These are phyloP conservation scores for Peronospora farinosa DNA, from an alignment of 352 stramenopile genomes.

Conservation along the genomic window DNA sequence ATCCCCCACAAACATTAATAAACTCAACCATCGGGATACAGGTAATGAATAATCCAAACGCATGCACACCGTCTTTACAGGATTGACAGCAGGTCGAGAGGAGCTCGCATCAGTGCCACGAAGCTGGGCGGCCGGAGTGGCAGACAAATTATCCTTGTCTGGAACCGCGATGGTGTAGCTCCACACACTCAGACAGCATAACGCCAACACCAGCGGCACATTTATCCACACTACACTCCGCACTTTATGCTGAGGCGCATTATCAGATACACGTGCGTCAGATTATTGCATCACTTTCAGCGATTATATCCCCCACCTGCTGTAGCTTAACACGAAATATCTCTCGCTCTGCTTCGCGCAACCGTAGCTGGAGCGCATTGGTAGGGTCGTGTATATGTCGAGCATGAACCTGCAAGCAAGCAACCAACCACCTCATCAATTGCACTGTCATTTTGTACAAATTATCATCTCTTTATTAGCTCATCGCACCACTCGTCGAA, in stretches of 20 bases:
- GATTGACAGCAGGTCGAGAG: conserved; percentile 1
- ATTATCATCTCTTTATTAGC: background rate
- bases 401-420: conserved; percentile 29
- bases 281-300: background rate
- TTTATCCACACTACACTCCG: conserved; percentile 34
- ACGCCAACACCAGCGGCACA: conserved; percentile 24
- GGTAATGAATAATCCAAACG: background rate
- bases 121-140: conserved; percentile 7
- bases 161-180: conserved; percentile 17
- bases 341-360: conserved; percentile 40
- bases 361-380: conserved; percentile 36
- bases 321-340: conserved; percentile 27
- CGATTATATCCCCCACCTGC: conserved; percentile 21
- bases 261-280: background rate
- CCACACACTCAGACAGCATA: conserved; percentile 40
- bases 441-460: background rate
- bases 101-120: conserved; percentile 12
- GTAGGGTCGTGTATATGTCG: conserved; percentile 43
- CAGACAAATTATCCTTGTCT: conserved; percentile 4
- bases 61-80: conserved; percentile 27
- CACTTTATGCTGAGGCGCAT: conserved; percentile 27
- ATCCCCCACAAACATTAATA: background rate
- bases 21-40: no score
- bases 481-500: conserved; percentile 36
- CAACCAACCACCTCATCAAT: conserved; percentile 2